Conservation (phyloP, 31 red algal species). For the Endocladia muricata region DNA sequence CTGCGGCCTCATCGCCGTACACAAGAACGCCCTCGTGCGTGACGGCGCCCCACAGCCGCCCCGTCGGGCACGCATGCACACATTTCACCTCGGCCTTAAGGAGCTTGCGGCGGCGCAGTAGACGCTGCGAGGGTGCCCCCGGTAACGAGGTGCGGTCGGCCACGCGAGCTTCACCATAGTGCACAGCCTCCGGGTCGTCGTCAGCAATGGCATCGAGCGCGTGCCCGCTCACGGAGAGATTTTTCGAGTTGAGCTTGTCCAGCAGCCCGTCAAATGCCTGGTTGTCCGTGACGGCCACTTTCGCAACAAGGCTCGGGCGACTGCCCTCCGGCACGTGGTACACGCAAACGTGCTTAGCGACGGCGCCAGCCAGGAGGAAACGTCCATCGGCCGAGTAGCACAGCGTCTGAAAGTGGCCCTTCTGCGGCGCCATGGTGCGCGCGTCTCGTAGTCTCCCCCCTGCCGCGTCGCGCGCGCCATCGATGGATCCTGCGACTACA, state of each 20-base stretch:
- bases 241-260: constrained; percentile 68
- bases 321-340: constrained; percentile 60
- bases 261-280: constrained; percentile 73
- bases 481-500: constrained; percentile 67
- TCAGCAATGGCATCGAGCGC: constrained; percentile 42
- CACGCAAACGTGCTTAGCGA: constrained; percentile 60
- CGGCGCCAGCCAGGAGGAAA: constrained; percentile 82
- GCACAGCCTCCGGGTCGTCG: constrained; percentile 51
- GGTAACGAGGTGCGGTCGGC: constrained; percentile 41
- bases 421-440: constrained; percentile 48
- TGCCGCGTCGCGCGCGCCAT: constrained; percentile 79
- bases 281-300: constrained; percentile 62
- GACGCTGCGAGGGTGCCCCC: constrained; percentile 39
- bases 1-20: constrained; percentile 38
- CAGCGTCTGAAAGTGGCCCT: constrained; percentile 53
- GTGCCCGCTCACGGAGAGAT: constrained; percentile 53
- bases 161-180: constrained; percentile 38
- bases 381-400: constrained; percentile 85
- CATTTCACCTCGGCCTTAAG: constrained; percentile 55
- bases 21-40: constrained; percentile 85
- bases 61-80: constrained; percentile 49
- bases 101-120: constrained; percentile 31
- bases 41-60: constrained; percentile 74
- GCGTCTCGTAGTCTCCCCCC: constrained; percentile 49
- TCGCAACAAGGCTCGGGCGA: constrained; percentile 41